Conservation (phyloP, 441 rosid genomes). For the Sinapis alba region DNA sequence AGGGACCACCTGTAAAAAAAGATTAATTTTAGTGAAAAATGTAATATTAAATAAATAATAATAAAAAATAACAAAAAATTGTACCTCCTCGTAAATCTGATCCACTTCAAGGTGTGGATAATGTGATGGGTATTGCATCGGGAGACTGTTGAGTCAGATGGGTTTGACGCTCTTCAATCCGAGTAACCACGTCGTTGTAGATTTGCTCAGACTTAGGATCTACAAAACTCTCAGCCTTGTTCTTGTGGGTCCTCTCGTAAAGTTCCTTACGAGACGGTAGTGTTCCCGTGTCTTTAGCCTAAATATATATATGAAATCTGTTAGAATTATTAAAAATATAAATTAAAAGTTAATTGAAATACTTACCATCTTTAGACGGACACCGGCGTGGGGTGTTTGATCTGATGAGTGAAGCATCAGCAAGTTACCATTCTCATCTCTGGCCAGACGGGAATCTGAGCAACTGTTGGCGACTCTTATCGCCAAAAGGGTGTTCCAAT, state of each 20-base stretch:
- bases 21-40: neutral
- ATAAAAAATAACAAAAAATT: no score
- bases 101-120: neutral
- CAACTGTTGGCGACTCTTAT: no score
- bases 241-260: neutral
- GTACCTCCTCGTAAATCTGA: neutral
- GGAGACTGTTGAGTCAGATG: no score
- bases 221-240: neutral
- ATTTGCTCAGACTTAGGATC: neutral
- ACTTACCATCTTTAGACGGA: neutral
- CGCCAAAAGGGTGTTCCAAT: no score
- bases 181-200: no score
- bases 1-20: neutral
- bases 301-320: neutral
- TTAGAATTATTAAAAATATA: neutral
- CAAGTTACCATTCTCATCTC: no score
- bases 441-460: no score
- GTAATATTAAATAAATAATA: neutral
- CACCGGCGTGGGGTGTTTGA: neutral
- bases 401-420: neutral
- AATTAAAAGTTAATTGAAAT: neutral
- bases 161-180: no score
- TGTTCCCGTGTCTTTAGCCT: neutral
- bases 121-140: no score
- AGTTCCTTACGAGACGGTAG: neutral